Conservation (phyloP, 257 asterid species). For the Cordia subcordata region DNA sequence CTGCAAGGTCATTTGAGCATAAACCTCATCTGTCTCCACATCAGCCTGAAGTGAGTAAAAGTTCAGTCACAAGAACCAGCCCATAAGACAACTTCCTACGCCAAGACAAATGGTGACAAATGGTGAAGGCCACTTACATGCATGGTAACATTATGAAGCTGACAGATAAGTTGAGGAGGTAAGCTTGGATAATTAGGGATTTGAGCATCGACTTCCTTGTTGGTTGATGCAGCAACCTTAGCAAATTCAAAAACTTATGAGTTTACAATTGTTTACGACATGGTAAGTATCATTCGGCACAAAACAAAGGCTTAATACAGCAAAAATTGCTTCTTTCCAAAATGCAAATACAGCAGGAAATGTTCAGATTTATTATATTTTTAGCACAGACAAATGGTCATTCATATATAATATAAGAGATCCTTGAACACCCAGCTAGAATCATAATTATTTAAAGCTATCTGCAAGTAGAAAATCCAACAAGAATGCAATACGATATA, state of each 20-base stretch:
- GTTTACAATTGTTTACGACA: neutral
- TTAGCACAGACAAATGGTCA: too few species aligned
- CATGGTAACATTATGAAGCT: slow-evolving; percentile 72
- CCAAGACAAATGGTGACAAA: slow-evolving; percentile 1
- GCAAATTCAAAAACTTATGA: neutral
- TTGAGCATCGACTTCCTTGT: slow-evolving; percentile 64
- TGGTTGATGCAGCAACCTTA: slow-evolving; percentile 72
- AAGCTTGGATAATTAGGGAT: slow-evolving; percentile 64
- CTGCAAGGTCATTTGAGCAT: slow-evolving; percentile 84
- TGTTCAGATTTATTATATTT: too few species aligned
- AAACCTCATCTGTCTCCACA: slow-evolving; percentile 72
- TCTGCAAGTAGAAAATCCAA: too few species aligned
- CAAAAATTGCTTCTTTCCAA: too few species aligned
- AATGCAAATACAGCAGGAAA: too few species aligned
- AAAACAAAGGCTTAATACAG: too few species aligned
- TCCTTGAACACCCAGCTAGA: too few species aligned
- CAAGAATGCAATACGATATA: too few species aligned
- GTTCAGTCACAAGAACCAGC: slow-evolving; percentile 13
- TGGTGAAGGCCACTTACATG: slow-evolving; percentile 34
- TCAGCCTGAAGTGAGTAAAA: slow-evolving; percentile 51
- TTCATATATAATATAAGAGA: too few species aligned
- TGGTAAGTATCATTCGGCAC: too few species aligned
- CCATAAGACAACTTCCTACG: neutral
- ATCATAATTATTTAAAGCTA: too few species aligned
- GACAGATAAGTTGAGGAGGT: slow-evolving; percentile 68